Base-by-base conservation (phyloP, 495 filamentous ascomycete species). In the Neurospora tetraspora region DNA sequence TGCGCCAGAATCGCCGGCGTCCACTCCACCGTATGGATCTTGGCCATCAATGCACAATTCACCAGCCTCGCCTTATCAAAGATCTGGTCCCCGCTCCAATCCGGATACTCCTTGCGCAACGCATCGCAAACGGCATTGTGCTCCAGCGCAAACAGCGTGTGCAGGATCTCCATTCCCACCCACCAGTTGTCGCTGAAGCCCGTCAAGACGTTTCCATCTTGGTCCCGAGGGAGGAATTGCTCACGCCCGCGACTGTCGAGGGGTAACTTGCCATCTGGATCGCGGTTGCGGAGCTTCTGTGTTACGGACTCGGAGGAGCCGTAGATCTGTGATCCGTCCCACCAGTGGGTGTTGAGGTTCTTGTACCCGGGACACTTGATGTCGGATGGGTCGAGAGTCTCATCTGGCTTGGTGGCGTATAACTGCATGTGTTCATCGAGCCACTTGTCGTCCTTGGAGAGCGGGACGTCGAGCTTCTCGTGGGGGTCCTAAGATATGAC, bases 11-110 rank as follows among this genome's bases (percentile, higher is more conserved):
- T 85, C 1, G 81, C 82, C 8, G 83, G 82, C 37, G 82, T 84
- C 83, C 83, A 85, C 76, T 85, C 83, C 5, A 83, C 76, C 1
- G 83, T 85, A 75, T 85, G 82, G 73, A 85, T 84, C 74, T 85
- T 85, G 39, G 83, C 83, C 81, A 84, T 83, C 38, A 85, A 71
- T 0, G 83, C 83, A 42, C 80, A 83, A 71, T 83, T 85, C 59
- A 85, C 77, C n/a, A 85, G 78, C 2, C 83, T 78, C 1, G 83
- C 82, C 14, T 76, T 84, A 73, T 85, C 83, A 70, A 85, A 85
- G 20, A 85, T 73, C 71, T 83, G 74, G 68, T 83, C 78, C 10
- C 74, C 74, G 40, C 71, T 75, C 76, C 77, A 81, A n/a, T 75
- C 47, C 9, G 82, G 81, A 73, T 85, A 73, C 3, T 75, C 70